Evolutionary conservation across 208 protist genomes (phyloP), one percentile per base, ranked within the genome.

Genomic region (Leptomonas seymouri): DNA sequence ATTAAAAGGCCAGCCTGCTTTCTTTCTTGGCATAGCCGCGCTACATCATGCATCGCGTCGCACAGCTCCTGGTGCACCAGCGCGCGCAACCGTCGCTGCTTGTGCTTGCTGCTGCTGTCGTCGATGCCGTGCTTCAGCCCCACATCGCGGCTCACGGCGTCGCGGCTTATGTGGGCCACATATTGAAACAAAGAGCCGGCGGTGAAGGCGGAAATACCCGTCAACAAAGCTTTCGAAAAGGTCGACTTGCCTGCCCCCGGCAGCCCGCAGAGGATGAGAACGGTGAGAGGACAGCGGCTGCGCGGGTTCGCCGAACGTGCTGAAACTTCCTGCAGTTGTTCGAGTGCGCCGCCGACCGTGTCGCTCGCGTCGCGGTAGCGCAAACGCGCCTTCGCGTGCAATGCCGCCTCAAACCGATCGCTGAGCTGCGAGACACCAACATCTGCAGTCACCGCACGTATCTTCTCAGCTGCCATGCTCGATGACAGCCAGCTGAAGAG

Each of bases 231-330:
- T n/a, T 58, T 48, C 9, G 80, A 55, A 25, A 91, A 16, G n/a
- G 78, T 90, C 11, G 84, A 75, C 66, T 95, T 95, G 18, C 87
- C 87, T 0, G 80, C 61, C 9, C 85, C 90, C 6, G 87, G 90
- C 42, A 95, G 60, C 5, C 87, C 87, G 60, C 86, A 93, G 5
- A 95, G 67, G 31, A 93, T 64, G 48, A 90, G 73, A 1, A 90
- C 76, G 39, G 78, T 72, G 45, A 93, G 79, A 0, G 80, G 74
- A 48, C 79, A 76, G 42, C 21, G 64, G 20, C 39, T 28, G 31
- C 39, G 69, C 4, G 53, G 21, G 25, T 23, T 62, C 6, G 61
- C 25, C 2, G 46, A 41, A 5, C 53, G 64, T 39, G 84, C 84
- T 15, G 85, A 88, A 1, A 80, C 49, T 3, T 49, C 46, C 15